Evolutionary conservation across 2,329 filamentous ascomycete species (phyloP), one percentile per base, ranked within the genome.

Genomic region (Penicillium digitatum): DNA sequence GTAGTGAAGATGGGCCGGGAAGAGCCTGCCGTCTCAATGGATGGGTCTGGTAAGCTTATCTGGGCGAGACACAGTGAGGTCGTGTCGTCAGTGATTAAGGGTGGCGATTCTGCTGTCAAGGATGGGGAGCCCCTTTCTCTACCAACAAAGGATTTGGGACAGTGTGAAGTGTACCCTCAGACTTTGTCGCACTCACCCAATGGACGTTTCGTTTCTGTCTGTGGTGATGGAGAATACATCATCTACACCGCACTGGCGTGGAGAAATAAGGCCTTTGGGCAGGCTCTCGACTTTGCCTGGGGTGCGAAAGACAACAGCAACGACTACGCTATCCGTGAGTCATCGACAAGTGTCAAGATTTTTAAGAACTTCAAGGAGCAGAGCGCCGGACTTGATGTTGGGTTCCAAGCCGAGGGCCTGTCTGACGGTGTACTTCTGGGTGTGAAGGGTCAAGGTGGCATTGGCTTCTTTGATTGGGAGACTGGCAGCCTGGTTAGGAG

Each of bases 321-420:
- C 73, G 94, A 99, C 73, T 97, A 95, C 70, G 94, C 94, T 37
- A 97, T 99, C 65, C 87, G 94, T 34, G 94, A 99, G 76, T 96
- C 92, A 5, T 78, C 88, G 27, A 96, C 93, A 46, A 95, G 89
- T 67, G 91, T 99, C 67, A 96, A 96, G 80, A 86, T 97, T 34
- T 97, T 94, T 82, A 93, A 94, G 76, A 97, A 97, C 76, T 97
- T 99, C 78, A 87, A 92, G 64, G 94, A 97, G 74, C 93, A 95
- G 76, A 78, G 82, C 27, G 90, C 89, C 54, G 90, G 91, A 10
- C 80, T 99, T 31, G 93, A 99, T 71, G 90, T 97, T 52, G 92
- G 92, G 11, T 99, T 96, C 80, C 89, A 94, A 64, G 93, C 92
- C 1, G 94, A 99, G 62, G 93, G 92, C 16, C 79, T 99, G 44